Base-by-base conservation (phyloP, 1,284 basidiomycete species). In the Moesziomyces antarcticus region DNA sequence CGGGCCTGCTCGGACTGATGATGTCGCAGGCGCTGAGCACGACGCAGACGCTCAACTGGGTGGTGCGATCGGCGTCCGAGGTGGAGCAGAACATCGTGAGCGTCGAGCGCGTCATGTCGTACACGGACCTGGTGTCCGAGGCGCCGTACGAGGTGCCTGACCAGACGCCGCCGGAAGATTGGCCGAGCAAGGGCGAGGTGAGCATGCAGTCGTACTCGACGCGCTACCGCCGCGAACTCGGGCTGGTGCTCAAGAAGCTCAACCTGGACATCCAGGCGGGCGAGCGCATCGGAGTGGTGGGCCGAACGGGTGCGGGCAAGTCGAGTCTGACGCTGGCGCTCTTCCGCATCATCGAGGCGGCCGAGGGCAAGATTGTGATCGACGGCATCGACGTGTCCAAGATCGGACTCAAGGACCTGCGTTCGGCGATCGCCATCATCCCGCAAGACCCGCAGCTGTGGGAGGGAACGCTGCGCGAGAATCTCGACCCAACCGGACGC, bases 41-140 rank as follows among this genome's bases (percentile, higher is more conserved):
- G n/a, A 85, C 85, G 1, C 84, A 85, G 67, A 80, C 84, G 24
- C 80, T 86, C 55, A 85, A 85, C 70, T 96, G 92, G 93, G 88
- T 94, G n/a, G 93, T 96, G 7, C 88, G 93, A 46, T 91, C 90
- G 16, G 92, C 92, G 0, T 93, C 91, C 65, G 94, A 97, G 78
- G 92, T 96, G 14, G 94, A 97, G 85, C 92, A 93, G 83, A 96
- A 95, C 81, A 91, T 97, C 77, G 93, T 95, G 68, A 93, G 92
- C 71, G 85, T 86, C 22, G 86, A 87, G 78, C 85, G 88, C 54
- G 86, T 88, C 3, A 78, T 88, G 40, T 86, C 86, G 48, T 88
- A 96, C 81, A 90, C 91, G 27, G 87, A 90, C n/a, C 85, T 94
- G n/a, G 82, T 86, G 14, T 86, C 90, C 0, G 94, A 96, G 84